phyloP scores from a whole-genome alignment of 305 asterid genomes.

The Striga hermonthica region DNA sequence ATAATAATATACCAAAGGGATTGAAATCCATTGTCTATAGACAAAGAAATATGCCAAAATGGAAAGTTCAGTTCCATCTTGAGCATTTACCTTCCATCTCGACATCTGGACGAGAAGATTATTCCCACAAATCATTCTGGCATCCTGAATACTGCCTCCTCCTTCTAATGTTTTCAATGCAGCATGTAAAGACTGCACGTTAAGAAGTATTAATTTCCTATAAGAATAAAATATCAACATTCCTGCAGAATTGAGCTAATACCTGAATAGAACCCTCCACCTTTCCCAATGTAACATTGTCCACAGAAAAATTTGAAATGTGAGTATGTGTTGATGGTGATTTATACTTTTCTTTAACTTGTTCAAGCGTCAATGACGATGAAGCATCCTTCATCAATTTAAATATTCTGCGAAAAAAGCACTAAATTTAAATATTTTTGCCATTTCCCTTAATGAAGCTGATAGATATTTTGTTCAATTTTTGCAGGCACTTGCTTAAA shows the following conservation, averaged over 20 bases:
- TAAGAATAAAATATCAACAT: conserved; percentile 17
- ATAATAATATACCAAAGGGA: conserved; percentile 10
- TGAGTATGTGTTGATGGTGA: conserved; percentile 51
- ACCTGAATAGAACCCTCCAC: conserved; percentile 78
- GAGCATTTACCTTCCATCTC: conserved; percentile 63
- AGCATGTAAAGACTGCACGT: conserved; percentile 62
- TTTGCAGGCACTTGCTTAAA: not conserved
- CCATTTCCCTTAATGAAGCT: conserved; percentile 10
- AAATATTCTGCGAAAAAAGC: conserved; percentile 49
- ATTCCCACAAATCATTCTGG: conserved; percentile 72
- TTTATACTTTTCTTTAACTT: conserved; percentile 37
- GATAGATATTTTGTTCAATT: not conserved
- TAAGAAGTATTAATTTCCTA: conserved; percentile 28
- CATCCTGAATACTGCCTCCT: conserved; percentile 75
- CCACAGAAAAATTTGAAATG: conserved; percentile 39
- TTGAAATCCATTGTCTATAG: conserved; percentile 3
- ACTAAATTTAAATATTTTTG: conserved; percentile 7
- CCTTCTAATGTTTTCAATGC: conserved; percentile 63
- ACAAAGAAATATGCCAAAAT: conserved; percentile 10
- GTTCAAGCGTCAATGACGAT: conserved; percentile 51
- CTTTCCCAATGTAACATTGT: conserved; percentile 68
- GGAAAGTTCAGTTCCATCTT: conserved; percentile 11
- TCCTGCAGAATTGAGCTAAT: conserved; percentile 28
- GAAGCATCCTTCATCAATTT: conserved; percentile 53
- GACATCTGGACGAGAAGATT: conserved; percentile 60